Conservation (phyloP, 441 rosid species). For the Eruca vesicaria region DNA sequence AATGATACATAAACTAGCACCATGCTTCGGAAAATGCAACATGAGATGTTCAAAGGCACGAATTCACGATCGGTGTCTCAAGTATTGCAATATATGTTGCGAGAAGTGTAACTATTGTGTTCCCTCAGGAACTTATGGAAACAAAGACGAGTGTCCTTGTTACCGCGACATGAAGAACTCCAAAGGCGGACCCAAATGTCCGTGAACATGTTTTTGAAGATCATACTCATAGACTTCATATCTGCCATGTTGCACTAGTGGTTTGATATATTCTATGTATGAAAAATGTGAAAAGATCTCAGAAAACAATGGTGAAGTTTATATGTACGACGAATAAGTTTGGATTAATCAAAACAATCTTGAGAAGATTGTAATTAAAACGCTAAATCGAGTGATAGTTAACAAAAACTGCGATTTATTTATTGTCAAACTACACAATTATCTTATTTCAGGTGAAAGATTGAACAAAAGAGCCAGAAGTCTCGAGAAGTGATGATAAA, state of each 20-base stretch:
- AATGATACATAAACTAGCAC: constrained; percentile 20
- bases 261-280: too few relatives aligned
- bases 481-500: too few relatives aligned
- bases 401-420: too few relatives aligned
- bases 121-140: constrained; percentile 69
- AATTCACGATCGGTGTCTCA: constrained; percentile 48
- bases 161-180: constrained; percentile 57
- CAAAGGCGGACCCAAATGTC: constrained; percentile 63
- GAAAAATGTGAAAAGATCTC: not conserved
- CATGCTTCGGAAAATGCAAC: constrained; percentile 46
- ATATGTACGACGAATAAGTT: too few relatives aligned
- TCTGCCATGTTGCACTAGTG: too few relatives aligned
- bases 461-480: too few relatives aligned
- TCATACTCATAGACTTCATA: not conserved
- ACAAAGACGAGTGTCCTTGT: constrained; percentile 70
- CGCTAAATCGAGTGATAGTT: too few relatives aligned
- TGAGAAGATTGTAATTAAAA: too few relatives aligned
- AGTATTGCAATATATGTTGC: constrained; percentile 66
- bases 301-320: too few relatives aligned
- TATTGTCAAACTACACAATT: too few relatives aligned
- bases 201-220: constrained; percentile 30
- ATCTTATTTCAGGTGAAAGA: too few relatives aligned
- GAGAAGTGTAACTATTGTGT: constrained; percentile 51
- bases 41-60: constrained; percentile 62
- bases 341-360: too few relatives aligned